Evolutionary conservation across 108 stramenopile genomes (phyloP), one percentile per base, ranked within the genome.

Genomic region (Heterococcus sp.): DNA sequence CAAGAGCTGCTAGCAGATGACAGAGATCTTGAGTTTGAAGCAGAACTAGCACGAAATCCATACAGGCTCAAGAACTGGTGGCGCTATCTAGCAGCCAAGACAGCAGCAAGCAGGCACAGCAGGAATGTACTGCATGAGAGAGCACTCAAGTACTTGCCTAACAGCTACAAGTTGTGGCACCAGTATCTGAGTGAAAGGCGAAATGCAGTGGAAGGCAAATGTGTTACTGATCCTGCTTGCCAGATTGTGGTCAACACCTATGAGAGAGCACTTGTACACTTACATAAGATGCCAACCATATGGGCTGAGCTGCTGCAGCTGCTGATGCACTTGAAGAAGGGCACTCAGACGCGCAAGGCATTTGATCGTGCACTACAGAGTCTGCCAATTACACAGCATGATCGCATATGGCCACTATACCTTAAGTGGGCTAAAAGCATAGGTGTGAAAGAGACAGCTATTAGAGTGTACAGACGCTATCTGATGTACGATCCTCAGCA

Each of bases 321-420:
- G 40, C 32, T 89, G 36, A 71, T 72, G 4, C n/a, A 72, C 36
- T 35, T 66, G 28, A 35, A 46, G 32, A 40, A 66, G 64, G 85
- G 86, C 37, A 86, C 90, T 0, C 30, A 32, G 5, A 46, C 75
- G 26, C 91, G 97, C 37, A 88, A 87, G 58, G 84, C 93, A 38
- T 93, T 94, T 58, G 95, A 98, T 89, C 86, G 94, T 33, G 93
- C 94, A 28, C 88, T 99, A 69, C 87, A 93, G 39, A 89, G 95
- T 0, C 86, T 99, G 35, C 96, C 98, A 11, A 91, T 95, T 40
- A 95, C 93, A 33, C 84, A 85, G 72, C 73, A 80, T 66, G 79
- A 80, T 11, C 85, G 89, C 65, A 78, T 99, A 2, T 99, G 98
- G 98, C 87, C 90, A 34, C 87, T 86, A 36, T 91, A 90, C 35